Conservation (phyloP, 1,284 basidiomycete genomes). For the Puccinia novopanici region DNA sequence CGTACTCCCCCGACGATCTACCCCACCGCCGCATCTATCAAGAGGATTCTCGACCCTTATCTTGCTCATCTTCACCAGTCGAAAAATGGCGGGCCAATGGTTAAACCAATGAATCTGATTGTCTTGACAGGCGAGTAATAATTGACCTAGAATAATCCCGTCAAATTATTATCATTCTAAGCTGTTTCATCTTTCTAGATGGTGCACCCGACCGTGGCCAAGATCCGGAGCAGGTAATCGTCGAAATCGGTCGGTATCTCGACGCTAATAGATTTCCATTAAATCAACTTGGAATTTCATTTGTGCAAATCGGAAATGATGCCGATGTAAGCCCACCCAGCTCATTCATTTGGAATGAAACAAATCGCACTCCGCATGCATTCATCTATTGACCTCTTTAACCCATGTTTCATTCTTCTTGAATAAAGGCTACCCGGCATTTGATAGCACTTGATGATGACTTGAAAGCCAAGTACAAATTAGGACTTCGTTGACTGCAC, state of each 20-base stretch:
- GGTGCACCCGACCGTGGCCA: slow-evolving; percentile 46
- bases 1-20: slow-evolving; percentile 53
- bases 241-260: slow-evolving; percentile 34
- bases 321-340: slow-evolving; percentile 43
- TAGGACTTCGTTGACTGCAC: slow-evolving; percentile 55
- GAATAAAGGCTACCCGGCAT: slow-evolving; percentile 37
- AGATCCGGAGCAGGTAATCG: slow-evolving; percentile 43
- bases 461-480: slow-evolving; percentile 50
- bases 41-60: slow-evolving; percentile 53
- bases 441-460: slow-evolving; percentile 52
- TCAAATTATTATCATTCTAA: too few species aligned
- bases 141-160: too few species aligned
- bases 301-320: slow-evolving; percentile 53
- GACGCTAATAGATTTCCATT: slow-evolving; percentile 32
- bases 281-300: slow-evolving; percentile 51
- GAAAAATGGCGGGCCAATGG: slow-evolving; percentile 40
- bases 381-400: not conserved
- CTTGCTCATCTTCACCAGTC: slow-evolving; percentile 50
- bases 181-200: too few species aligned
- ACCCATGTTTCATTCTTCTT: not conserved
- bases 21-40: slow-evolving; percentile 52
- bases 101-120: slow-evolving; percentile 54
- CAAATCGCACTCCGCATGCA: not conserved
- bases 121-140: slow-evolving; percentile 51
- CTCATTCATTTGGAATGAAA: not conserved